Evolutionary conservation across 176 grass and related monocot genomes (phyloP).

Genomic region (Dactylis glomerata): DNA sequence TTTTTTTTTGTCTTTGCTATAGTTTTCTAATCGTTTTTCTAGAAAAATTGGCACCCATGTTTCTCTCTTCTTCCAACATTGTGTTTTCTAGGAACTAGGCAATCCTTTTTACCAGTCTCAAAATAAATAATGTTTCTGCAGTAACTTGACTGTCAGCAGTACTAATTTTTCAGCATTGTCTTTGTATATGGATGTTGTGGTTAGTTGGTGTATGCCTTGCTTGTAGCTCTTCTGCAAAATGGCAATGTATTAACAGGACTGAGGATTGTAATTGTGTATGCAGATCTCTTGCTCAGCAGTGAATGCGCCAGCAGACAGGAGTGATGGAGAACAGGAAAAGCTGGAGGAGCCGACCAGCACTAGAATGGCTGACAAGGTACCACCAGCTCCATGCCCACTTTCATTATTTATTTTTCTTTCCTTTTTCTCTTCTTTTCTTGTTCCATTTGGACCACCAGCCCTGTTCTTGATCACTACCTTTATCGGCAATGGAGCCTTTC

Average conservation of each 20-base stretch:
- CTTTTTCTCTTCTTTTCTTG: constrained; percentile 17
- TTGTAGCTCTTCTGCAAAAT: constrained; percentile 8
- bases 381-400: constrained; percentile 37
- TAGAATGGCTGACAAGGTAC: constrained; percentile 75
- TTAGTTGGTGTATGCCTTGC: neutral
- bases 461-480: neutral
- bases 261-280: constrained; percentile 21
- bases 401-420: constrained; percentile 7
- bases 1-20: constrained; percentile 13
- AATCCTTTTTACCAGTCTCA: neutral
- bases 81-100: constrained; percentile 6
- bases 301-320: constrained; percentile 51
- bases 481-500: constrained; percentile 11
- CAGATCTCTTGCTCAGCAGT: constrained; percentile 74
- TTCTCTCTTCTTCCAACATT: neutral
- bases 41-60: neutral
- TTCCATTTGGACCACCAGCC: constrained; percentile 18
- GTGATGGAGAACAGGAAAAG: constrained; percentile 66
- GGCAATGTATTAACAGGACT: neutral
- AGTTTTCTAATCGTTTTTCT: neutral
- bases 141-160: constrained; percentile 16
- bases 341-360: constrained; percentile 55
- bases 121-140: constrained; percentile 7
- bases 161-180: constrained; percentile 11
- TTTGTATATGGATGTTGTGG: neutral